These are phyloP conservation scores for Kluyveromyces lactis DNA, from an alignment of 805 yeast genomes.

Conservation along the genomic window DNA sequence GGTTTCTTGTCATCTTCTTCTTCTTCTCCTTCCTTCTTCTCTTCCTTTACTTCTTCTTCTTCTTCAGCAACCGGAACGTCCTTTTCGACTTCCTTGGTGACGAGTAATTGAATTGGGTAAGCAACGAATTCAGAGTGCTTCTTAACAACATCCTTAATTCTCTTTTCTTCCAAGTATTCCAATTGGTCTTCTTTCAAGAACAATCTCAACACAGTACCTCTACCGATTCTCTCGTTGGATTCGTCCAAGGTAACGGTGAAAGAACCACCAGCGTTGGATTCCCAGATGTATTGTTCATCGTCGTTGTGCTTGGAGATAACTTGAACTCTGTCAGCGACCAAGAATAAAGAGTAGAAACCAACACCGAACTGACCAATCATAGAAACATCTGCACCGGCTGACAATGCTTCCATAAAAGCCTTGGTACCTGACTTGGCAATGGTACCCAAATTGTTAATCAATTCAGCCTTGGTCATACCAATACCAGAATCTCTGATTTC, in stretches of 20 bases:
- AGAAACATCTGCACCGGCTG: conserved; percentile 99
- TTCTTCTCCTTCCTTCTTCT: conserved; percentile 38
- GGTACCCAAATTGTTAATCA: conserved; percentile 98
- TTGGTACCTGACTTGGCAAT: conserved; percentile 99
- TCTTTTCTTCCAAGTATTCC: conserved; percentile 98
- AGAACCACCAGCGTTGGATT: conserved; percentile 99
- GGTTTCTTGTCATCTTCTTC: conserved; percentile 63
- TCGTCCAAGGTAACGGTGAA: conserved; percentile 92
- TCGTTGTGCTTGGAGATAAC: conserved; percentile 98
- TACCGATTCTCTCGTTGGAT: conserved; percentile 72
- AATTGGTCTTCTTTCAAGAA: conserved; percentile 98
- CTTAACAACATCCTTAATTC: conserved; percentile 98
- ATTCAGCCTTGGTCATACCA: conserved; percentile 99
- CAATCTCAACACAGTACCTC: conserved; percentile 94
- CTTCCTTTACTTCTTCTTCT: conserved; percentile 39
- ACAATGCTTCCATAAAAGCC: conserved; percentile 98
- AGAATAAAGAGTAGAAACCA: conserved; percentile 98
- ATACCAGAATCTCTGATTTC: conserved; percentile 99
- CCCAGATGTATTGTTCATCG: conserved; percentile 99
- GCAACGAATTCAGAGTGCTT: conserved; percentile 99
- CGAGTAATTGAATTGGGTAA: conserved; percentile 97
- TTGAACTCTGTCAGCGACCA: conserved; percentile 98
- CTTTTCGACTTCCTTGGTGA: conserved; percentile 97
- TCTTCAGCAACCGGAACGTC: conserved; percentile 83
- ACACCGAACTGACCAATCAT: conserved; percentile 99